Percentiles rank a stretch among this genome's conserved stretches.
Evolutionary conservation across 2,329 filamentous ascomycete species (phyloP).

Genomic region (Talaromyces sp.): DNA sequence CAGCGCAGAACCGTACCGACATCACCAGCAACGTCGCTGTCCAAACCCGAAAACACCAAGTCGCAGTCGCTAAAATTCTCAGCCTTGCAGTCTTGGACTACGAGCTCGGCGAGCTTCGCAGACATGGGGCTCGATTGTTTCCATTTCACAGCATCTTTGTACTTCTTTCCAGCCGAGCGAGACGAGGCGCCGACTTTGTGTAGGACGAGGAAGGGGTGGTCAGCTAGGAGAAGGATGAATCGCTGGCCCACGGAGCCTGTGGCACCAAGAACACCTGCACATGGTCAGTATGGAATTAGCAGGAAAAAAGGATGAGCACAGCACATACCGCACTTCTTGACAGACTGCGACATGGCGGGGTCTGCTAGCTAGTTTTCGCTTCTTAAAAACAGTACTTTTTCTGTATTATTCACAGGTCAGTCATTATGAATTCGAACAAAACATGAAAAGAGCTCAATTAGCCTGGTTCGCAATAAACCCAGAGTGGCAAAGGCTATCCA

Average conservation of each 20-base stretch:
- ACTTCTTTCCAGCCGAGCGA: conserved; percentile 85
- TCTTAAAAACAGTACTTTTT: not conserved
- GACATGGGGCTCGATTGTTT: conserved; percentile 86
- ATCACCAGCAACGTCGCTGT: conserved; percentile 87
- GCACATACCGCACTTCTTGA: conserved; percentile 37
- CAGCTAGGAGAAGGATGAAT: conserved; percentile 85
- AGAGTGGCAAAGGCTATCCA: not conserved
- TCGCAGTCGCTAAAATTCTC: conserved; percentile 85
- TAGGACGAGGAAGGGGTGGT: conserved; percentile 81
- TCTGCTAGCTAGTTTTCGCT: not conserved
- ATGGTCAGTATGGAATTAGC: not conserved
- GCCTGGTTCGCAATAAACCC: not conserved
- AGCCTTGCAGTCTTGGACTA: conserved; percentile 79
- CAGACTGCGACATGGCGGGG: conserved; percentile 20
- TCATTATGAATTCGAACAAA: not conserved
- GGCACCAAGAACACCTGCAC: conserved; percentile 72
- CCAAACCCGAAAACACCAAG: conserved; percentile 85
- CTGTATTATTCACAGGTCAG: not conserved
- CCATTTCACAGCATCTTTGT: conserved; percentile 91
- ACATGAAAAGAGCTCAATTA: not conserved
- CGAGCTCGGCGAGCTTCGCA: conserved; percentile 66
- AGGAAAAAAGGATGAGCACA: not conserved
- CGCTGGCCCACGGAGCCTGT: conserved; percentile 93
- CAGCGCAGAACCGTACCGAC: conserved; percentile 58
- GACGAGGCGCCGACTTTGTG: conserved; percentile 86